Conservation (phyloP, 164 flowering plant genomes). For the Nelumbo lutea region DNA sequence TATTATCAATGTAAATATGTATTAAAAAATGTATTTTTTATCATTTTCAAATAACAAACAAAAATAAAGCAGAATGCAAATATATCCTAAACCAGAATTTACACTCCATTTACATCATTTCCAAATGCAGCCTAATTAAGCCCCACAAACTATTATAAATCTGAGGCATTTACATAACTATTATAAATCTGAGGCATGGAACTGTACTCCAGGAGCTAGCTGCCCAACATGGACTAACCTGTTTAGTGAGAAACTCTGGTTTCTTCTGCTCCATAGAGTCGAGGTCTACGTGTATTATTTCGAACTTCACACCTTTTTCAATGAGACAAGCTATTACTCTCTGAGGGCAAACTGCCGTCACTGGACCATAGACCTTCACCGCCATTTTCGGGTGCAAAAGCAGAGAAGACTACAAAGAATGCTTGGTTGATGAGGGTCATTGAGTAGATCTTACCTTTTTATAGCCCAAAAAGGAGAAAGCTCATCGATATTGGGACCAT, state of each 20-base stretch:
- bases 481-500: too few relatives aligned
- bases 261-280: constrained; percentile 53
- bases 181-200: not conserved
- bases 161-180: not conserved
- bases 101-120: too few relatives aligned
- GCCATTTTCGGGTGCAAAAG: constrained; percentile 36
- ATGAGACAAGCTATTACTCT: constrained; percentile 68
- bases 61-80: not conserved
- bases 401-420: too few relatives aligned
- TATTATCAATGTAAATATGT: too few relatives aligned
- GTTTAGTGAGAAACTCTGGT: constrained; percentile 47
- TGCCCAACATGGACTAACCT: constrained; percentile 27
- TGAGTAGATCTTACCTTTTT: too few relatives aligned
- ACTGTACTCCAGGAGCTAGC: not conserved
- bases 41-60: too few relatives aligned
- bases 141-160: not conserved
- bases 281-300: constrained; percentile 44
- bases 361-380: constrained; percentile 72
- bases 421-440: too few relatives aligned
- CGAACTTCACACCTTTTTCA: constrained; percentile 61
- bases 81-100: not conserved
- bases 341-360: constrained; percentile 61
- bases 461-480: too few relatives aligned
- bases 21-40: too few relatives aligned
- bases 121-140: too few relatives aligned